Evolutionary conservation across 495 filamentous ascomycete genomes (phyloP).

Genomic region (Glonium stellatum): DNA sequence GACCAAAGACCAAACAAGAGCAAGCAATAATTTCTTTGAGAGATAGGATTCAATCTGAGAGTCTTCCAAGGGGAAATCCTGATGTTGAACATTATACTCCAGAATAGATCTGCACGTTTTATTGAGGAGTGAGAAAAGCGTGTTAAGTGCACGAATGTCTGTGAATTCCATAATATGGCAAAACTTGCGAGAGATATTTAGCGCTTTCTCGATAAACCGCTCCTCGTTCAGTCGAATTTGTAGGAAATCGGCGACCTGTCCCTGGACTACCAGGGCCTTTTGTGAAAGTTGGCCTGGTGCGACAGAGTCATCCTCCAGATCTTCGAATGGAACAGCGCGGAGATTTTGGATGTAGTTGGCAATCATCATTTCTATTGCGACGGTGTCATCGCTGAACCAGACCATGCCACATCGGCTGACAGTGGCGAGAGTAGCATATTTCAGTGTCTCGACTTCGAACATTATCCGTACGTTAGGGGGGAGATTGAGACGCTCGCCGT

Average conservation of each 20-base stretch:
- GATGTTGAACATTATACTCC: conserved; percentile 89
- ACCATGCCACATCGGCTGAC: conserved; percentile 99
- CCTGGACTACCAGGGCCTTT: conserved; percentile 68
- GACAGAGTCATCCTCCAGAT: conserved; percentile 83
- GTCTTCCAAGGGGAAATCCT: conserved; percentile 84
- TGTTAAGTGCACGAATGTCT: conserved; percentile 78
- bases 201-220: conserved; percentile 66
- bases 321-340: conserved; percentile 75
- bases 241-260: conserved; percentile 68
- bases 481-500: conserved; percentile 92
- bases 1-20: conserved; percentile 87
- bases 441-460: conserved; percentile 98
- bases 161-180: conserved; percentile 99
- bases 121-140: conserved; percentile 89
- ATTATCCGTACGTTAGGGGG: conserved; percentile 95
- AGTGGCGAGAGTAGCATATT: conserved; percentile 93
- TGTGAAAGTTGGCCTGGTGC: conserved; percentile 72
- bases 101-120: conserved; percentile 85
- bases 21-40: conserved; percentile 85
- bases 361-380: conserved; percentile 87
- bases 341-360: conserved; percentile 81
- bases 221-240: conserved; percentile 67
- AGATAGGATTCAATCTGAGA: conserved; percentile 84
- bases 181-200: conserved; percentile 66
- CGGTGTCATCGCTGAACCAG: conserved; percentile 98